Percentiles rank a stretch among this genome's conserved stretches.
Conservation (phyloP, 495 filamentous ascomycete genomes). For the Letharia lupina region DNA sequence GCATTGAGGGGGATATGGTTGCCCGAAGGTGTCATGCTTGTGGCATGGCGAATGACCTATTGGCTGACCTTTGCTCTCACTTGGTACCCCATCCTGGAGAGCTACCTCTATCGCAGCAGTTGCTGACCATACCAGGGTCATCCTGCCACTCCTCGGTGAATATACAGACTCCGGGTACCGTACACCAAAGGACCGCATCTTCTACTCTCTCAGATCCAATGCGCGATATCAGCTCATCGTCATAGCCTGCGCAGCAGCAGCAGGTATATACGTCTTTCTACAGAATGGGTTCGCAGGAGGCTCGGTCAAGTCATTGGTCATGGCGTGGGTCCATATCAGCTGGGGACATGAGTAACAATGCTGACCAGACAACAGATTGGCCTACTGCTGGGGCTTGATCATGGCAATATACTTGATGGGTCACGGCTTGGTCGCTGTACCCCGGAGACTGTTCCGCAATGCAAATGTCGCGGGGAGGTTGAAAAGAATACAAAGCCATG, state of each 20-base stretch:
- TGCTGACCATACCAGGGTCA: constrained; percentile 51
- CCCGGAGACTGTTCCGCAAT: constrained; percentile 67
- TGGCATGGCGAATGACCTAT: constrained; percentile 88
- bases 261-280: constrained; percentile 73
- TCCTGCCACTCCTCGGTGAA: constrained; percentile 86
- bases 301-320: constrained; percentile 68
- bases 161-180: constrained; percentile 91
- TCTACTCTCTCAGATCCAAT: constrained; percentile 80
- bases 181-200: constrained; percentile 65
- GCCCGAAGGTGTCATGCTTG: constrained; percentile 59
- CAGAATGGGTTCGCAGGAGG: constrained; percentile 60
- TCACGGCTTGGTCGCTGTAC: constrained; percentile 87
- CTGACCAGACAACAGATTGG: constrained; percentile 38
- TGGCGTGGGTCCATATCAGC: constrained; percentile 45
- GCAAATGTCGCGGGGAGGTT: constrained; percentile 64
- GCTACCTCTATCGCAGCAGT: constrained; percentile 5
- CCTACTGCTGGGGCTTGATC: constrained; percentile 85
- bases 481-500: constrained; percentile 64
- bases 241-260: constrained; percentile 59
- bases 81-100: constrained; percentile 49
- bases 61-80: constrained; percentile 94
- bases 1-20: constrained; percentile 59
- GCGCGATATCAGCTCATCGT: constrained; percentile 78
- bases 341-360: not conserved
- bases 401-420: constrained; percentile 96